Base-by-base conservation (phyloP, 805 yeast genomes). In the Saccharomyces paradoxus region DNA sequence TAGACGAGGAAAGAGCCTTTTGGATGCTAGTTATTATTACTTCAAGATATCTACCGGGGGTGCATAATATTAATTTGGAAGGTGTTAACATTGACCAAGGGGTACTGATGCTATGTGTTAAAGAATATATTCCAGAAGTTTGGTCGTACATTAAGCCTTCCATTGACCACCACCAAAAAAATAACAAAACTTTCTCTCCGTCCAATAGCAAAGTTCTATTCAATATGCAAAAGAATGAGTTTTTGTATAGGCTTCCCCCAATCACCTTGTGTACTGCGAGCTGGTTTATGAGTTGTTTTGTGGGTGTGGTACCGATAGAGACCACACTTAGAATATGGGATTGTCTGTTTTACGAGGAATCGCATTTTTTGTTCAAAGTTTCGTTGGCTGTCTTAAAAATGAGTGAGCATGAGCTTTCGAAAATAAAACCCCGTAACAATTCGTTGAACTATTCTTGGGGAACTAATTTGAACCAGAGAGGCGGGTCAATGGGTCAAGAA, bases 221-320 rank as follows among this genome's bases (percentile, higher is more conserved):
- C 37, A 37, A 54, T 7, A 50, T 60, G 21, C 57, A 58, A 9
- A 67, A 60, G 30, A 64, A 74, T 48, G 76, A 79, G 63, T 83
- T 88, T 56, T 76, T 92, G 31, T 77, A 81, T 14, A 84, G 86
- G 60, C 72, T 91, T 48, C 98, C 99, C 1, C 96, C 97, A 1
- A 80, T 94, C 3, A 87, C 97, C 1, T 76, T 94, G 49, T 94
- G 96, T 60, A 94, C 98, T 0, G 92, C 97, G 0, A 84, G 96
- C 53, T 94, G 99, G 99, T 94, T 94, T 66, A 92, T 94, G 98
- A 87, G 97, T 63, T 81, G 89, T n/a, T 94, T 87, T 71, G 89
- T 94, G 37, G 96, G 96, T 0, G 82, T 86, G 0, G 71, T 94
- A 27, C 99, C 99, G 0, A 82, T 89, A 24, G 98, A 94, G 65